Percentiles rank a stretch among this genome's conserved stretches.
Evolutionary conservation across 306 rosid species (phyloP).

Genomic region (Oemleria cerasiformis): DNA sequence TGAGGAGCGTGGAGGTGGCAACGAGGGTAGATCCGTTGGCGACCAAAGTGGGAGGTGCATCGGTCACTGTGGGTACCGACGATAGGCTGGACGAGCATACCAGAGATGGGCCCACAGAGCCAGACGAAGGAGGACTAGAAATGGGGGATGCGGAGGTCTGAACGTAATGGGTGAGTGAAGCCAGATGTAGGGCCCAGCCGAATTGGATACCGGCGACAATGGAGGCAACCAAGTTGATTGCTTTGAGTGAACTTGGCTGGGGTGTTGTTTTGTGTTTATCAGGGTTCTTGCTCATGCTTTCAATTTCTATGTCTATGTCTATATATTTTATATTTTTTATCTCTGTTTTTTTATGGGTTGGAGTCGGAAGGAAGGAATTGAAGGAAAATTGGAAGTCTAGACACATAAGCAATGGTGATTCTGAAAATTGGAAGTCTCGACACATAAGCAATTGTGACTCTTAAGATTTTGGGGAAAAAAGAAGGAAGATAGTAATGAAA

Average conservation of each 20-base stretch:
- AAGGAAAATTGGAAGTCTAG: too few relatives aligned
- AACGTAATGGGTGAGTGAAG: constrained; percentile 71
- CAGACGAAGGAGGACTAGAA: constrained; percentile 71
- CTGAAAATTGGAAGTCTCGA: too few relatives aligned
- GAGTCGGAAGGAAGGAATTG: too few relatives aligned
- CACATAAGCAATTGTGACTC: too few relatives aligned
- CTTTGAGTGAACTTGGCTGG: constrained; percentile 30
- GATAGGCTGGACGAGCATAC: constrained; percentile 73
- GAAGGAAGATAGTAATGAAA: too few relatives aligned
- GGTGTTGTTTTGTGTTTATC: neutral
- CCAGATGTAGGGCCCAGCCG: constrained; percentile 88
- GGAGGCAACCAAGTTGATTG: constrained; percentile 56
- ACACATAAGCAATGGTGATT: too few relatives aligned
- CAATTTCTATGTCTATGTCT: constrained; percentile 22
- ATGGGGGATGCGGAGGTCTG: constrained; percentile 71
- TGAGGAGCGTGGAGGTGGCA: constrained; percentile 60
- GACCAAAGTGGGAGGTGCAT: constrained; percentile 76
- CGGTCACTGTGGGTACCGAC: constrained; percentile 87
- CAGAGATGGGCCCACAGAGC: constrained; percentile 93
- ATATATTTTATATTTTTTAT: neutral
- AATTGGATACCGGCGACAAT: constrained; percentile 87
- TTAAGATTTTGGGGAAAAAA: too few relatives aligned
- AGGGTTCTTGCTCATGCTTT: neutral
- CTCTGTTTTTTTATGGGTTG: neutral
- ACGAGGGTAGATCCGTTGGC: constrained; percentile 61